A percentile compares a stretch with the other conserved stretches of the same genome.
Evolutionary conservation across 1,139 yeast species (phyloP).

Genomic region (Pichia sp.): DNA sequence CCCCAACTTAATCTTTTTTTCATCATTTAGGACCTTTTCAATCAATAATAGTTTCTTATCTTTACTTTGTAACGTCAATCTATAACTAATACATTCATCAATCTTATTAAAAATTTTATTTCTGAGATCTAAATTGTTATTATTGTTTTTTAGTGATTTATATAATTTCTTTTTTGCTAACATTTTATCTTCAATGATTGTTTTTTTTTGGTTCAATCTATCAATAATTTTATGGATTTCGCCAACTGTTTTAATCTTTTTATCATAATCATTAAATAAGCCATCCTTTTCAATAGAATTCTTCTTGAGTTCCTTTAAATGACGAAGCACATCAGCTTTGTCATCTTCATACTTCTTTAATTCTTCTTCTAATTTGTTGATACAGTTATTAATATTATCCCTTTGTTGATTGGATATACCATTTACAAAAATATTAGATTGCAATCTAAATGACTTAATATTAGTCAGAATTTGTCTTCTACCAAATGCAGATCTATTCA

Average conservation of each 20-base stretch:
- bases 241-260: slow-evolving; percentile 1
- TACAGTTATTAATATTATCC: slow-evolving; percentile 19
- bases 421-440: slow-evolving; percentile 32
- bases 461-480: slow-evolving; percentile 39
- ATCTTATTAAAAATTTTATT: slow-evolving; percentile 23
- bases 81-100: slow-evolving; percentile 16
- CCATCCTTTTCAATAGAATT: not conserved
- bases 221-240: slow-evolving; percentile 2
- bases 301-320: slow-evolving; percentile 11
- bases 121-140: slow-evolving; percentile 17
- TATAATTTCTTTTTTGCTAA: slow-evolving; percentile 21
- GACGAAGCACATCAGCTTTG: slow-evolving; percentile 6
- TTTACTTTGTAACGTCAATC: slow-evolving; percentile 13
- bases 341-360: slow-evolving; percentile 7
- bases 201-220: slow-evolving; percentile 7
- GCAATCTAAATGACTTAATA: slow-evolving; percentile 24
- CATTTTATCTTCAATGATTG: slow-evolving; percentile 21
- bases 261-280: not conserved
- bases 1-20: slow-evolving; percentile 10
- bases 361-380: slow-evolving; percentile 15
- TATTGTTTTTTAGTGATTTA: slow-evolving; percentile 15
- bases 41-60: slow-evolving; percentile 7
- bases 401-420: slow-evolving; percentile 35
- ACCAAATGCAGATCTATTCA: slow-evolving; percentile 56
- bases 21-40: slow-evolving; percentile 16